Conservation (phyloP, 192 early-diverging fungal species). For the Mortierella claussenii region DNA sequence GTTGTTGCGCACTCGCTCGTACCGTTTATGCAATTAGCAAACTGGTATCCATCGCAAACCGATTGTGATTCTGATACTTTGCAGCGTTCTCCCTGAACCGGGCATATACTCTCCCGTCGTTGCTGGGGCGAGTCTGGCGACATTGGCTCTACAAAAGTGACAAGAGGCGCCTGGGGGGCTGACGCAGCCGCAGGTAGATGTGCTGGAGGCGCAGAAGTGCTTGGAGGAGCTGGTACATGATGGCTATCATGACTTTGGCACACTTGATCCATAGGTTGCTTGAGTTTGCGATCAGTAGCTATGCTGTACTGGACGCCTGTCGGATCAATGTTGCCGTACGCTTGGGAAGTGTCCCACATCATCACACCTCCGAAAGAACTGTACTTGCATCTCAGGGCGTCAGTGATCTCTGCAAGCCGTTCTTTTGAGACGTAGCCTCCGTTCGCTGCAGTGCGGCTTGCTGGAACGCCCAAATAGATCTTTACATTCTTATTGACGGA, state of each 20-base stretch:
- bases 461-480: conserved; percentile 72
- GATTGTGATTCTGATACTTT: not conserved
- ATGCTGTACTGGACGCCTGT: conserved; percentile 6
- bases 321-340: conserved; percentile 60
- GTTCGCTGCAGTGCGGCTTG: conserved; percentile 62
- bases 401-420: conserved; percentile 60
- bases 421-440: conserved; percentile 65
- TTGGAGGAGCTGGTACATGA: not conserved
- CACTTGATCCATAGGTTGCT: conserved; percentile 7
- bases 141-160: not conserved
- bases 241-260: conserved; percentile 1
- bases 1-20: too few species aligned
- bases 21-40: conserved; percentile 14
- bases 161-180: not conserved
- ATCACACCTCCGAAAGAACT: conserved; percentile 75
- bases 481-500: conserved; percentile 70
- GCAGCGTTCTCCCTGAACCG: conserved; percentile 5
- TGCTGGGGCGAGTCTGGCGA: not conserved
- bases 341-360: conserved; percentile 81
- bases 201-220: not conserved
- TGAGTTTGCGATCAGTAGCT: conserved; percentile 8
- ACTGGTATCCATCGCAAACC: conserved; percentile 33
- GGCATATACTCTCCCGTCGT: conserved; percentile 3
- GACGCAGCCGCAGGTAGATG: not conserved
- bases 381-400: conserved; percentile 59